Percentiles rank a stretch among this genome's conserved stretches.
Evolutionary conservation across 169 alveolate genomes (phyloP).

Genomic region (Plasmodium malariae): DNA sequence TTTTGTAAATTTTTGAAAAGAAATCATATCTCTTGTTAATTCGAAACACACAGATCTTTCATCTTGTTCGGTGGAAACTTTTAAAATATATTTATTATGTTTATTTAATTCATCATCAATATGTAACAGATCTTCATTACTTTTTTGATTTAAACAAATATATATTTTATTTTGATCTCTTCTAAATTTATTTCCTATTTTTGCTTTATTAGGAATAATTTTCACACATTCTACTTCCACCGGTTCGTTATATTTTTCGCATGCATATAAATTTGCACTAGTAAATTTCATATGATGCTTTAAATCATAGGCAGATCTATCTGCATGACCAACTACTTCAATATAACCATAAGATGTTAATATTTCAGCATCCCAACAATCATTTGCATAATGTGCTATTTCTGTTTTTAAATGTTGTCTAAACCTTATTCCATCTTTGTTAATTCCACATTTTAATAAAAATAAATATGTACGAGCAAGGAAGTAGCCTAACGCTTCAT

Average conservation of each 20-base stretch:
- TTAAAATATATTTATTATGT: slow-evolving; percentile 60
- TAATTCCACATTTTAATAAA: slow-evolving; percentile 93
- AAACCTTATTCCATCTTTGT: slow-evolving; percentile 93
- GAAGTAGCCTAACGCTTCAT: slow-evolving; percentile 97
- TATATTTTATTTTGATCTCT: slow-evolving; percentile 85
- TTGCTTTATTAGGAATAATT: slow-evolving; percentile 89
- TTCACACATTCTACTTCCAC: slow-evolving; percentile 87
- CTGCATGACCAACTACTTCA: slow-evolving; percentile 99
- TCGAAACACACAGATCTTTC: slow-evolving; percentile 7
- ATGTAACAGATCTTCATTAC: slow-evolving; percentile 75
- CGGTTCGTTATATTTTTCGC: slow-evolving; percentile 92
- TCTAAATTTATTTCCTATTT: slow-evolving; percentile 91
- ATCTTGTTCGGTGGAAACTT: slow-evolving; percentile 3
- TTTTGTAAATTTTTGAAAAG: slow-evolving; percentile 90
- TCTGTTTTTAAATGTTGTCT: slow-evolving; percentile 97
- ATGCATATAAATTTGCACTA: slow-evolving; percentile 92
- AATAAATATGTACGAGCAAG: slow-evolving; percentile 96
- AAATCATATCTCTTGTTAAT: slow-evolving; percentile 86
- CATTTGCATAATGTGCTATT: slow-evolving; percentile 99
- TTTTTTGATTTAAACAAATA: slow-evolving; percentile 70
- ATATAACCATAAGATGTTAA: slow-evolving; percentile 97
- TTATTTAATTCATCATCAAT: slow-evolving; percentile 80
- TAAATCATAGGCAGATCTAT: slow-evolving; percentile 96
- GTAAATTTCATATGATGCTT: slow-evolving; percentile 93
- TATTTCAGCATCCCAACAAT: slow-evolving; percentile 99